These are phyloP conservation scores for Isochrysis galbana DNA, from an alignment of 78 protist species.

Conservation along the genomic window DNA sequence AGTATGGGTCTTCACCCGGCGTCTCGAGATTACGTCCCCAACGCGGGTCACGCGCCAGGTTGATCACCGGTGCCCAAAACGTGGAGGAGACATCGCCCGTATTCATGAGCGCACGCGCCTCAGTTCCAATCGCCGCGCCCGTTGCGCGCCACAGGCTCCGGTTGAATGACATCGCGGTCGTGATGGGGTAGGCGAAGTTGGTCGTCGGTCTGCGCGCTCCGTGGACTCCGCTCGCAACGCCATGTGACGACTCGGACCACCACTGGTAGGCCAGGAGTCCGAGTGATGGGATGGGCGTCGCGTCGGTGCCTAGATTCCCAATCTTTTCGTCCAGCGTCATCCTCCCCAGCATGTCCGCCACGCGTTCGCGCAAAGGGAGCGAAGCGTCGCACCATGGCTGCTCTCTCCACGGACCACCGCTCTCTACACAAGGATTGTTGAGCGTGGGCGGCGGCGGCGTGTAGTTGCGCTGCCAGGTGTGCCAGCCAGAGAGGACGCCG, in stretches of 20 bases:
- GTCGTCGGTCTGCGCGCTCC: neutral
- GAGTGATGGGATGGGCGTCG: neutral
- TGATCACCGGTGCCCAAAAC: conserved; percentile 53
- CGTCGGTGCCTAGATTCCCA: neutral
- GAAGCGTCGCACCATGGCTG: conserved; percentile 24
- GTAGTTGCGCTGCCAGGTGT: no score
- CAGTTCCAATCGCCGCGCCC: conserved; percentile 36
- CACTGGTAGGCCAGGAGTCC: neutral
- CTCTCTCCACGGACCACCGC: neutral
- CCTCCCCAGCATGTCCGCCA: conserved; percentile 1
- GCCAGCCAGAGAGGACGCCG: no score
- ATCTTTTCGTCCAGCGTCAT: conserved; percentile 11
- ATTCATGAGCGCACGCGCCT: conserved; percentile 39
- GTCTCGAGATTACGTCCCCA: conserved; percentile 62
- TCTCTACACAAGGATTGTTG: neutral
- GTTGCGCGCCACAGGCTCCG: neutral
- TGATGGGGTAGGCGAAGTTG: neutral
- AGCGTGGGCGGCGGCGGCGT: no score
- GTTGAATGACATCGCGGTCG: conserved; percentile 2
- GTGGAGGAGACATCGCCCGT: neutral
- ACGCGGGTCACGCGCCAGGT: conserved; percentile 60
- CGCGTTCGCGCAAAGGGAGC: neutral
- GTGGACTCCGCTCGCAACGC: neutral
- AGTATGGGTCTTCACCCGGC: conserved; percentile 64
- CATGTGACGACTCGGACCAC: neutral